Base-by-base conservation (phyloP, 2,329 filamentous ascomycete genomes). In the Cladosporium sphaerospermum region DNA sequence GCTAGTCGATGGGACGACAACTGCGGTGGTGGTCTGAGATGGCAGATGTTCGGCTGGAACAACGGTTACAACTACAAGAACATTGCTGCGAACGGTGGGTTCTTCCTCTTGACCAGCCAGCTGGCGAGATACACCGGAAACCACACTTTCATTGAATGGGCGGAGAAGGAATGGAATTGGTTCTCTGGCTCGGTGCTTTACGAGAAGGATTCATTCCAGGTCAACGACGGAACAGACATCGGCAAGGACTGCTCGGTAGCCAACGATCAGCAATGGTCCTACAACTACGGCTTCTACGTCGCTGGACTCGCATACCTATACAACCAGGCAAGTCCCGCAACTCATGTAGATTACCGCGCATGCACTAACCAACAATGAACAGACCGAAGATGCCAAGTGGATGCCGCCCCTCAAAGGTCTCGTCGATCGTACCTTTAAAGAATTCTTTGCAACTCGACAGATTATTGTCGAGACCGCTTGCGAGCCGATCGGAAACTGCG, bases 111-210 rank as follows among this genome's bases (percentile, higher is more conserved):
- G 11, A 73, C 73, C 7, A 68, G 75, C 8, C 62, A 70, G 19
- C 63, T 73, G 8, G 69, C 61, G 4, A 61, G 65, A 16, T 73
- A 73, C 57, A 73, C 70, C 9, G 67, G 64, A 14, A 72, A 73
- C 54, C 44, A 64, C 54, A 85, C 80, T 0, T 88, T 88, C 58
- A 55, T 75, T 71, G 78, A 88, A 60, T 89, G 85, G 85, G 79
- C 79, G 1, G 69, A 72, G 48, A 67, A 63, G 53, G 56, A 59
- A 36, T 72, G 64, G 62, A 59, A 69, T 13, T 73, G 70, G 70
- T 62, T 66, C 50, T 51, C 54, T 3, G 67, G 69, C 2, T 69
- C 69, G 2, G 69, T 83, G 3, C 78, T 79, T 10, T 73, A 89
- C 53, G 77, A 88, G 57, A 77, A 80, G 56, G 46, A 75, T 77